Percentiles rank a stretch among this genome's conserved stretches.
Evolutionary conservation across 2,329 filamentous ascomycete genomes (phyloP).

Genomic region (Colletotrichum simmondsii): DNA sequence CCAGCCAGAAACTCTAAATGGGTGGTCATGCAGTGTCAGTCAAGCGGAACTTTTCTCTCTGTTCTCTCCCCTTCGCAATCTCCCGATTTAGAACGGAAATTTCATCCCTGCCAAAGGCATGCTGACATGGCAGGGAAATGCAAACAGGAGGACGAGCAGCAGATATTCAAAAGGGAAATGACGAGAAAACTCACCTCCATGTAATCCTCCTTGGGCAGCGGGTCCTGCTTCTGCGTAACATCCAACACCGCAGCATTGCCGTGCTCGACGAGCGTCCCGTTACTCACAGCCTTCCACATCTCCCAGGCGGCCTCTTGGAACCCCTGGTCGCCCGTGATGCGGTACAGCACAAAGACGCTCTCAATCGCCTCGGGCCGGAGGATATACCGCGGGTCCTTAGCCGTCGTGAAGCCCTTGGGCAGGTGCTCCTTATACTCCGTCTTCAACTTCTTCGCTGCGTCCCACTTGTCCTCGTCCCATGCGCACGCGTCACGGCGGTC

Average conservation of each 20-base stretch:
- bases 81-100: constrained; percentile 23
- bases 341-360: constrained; percentile 65
- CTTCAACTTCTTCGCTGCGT: constrained; percentile 40
- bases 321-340: constrained; percentile 58
- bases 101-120: neutral
- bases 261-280: constrained; percentile 56
- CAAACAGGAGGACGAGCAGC: neutral
- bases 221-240: constrained; percentile 61
- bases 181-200: constrained; percentile 42
- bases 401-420: constrained; percentile 71
- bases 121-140: neutral
- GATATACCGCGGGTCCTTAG: constrained; percentile 60
- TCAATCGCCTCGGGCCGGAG: constrained; percentile 64
- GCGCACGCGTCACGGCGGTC: constrained; percentile 52
- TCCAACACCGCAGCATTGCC: constrained; percentile 61
- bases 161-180: neutral
- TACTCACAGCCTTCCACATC: constrained; percentile 62
- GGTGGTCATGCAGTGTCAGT: neutral
- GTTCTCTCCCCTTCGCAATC: neutral
- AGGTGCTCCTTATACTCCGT: constrained; percentile 40
- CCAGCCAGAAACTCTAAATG: constrained; percentile 75
- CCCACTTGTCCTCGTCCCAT: constrained; percentile 47
- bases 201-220: constrained; percentile 51
- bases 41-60: neutral
- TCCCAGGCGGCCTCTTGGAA: constrained; percentile 63